These are phyloP conservation scores for Leccinum uliginosum DNA, from an alignment of 768 basidiomycete genomes.

Conservation along the genomic window DNA sequence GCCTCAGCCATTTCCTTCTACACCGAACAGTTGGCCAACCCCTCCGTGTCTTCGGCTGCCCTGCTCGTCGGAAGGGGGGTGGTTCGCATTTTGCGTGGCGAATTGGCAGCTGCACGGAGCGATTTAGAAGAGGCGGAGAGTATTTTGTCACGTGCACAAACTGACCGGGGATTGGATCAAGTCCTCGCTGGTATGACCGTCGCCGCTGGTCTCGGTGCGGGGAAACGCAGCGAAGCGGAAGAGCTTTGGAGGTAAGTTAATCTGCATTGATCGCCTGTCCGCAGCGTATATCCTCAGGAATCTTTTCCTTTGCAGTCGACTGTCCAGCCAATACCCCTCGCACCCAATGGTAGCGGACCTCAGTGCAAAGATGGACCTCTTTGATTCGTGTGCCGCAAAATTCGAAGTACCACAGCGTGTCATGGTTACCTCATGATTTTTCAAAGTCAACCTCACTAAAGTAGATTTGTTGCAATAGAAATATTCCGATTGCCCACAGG, in stretches of 20 bases:
- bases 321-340: conserved; percentile 49
- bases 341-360: conserved; percentile 71
- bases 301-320: conserved; percentile 29
- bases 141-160: conserved; percentile 41
- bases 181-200: conserved; percentile 65
- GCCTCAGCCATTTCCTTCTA: conserved; percentile 57
- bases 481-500: background rate
- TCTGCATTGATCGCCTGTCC: conserved; percentile 1
- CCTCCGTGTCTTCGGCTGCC: conserved; percentile 68
- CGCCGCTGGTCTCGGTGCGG: conserved; percentile 53
- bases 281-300: conserved; percentile 1
- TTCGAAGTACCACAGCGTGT: conserved; percentile 58
- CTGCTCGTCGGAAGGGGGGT: conserved; percentile 77
- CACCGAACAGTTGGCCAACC: conserved; percentile 79
- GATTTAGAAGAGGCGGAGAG: conserved; percentile 66
- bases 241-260: conserved; percentile 62
- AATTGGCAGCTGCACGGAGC: conserved; percentile 70
- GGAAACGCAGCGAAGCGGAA: conserved; percentile 60
- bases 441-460: background rate
- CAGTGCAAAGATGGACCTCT: conserved; percentile 53
- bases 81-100: conserved; percentile 72
- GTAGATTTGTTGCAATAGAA: background rate
- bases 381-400: conserved; percentile 58
- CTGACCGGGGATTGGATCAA: conserved; percentile 48
- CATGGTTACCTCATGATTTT: conserved; percentile 15